Conservation (phyloP, 768 basidiomycete species). For the Serendipita indica region DNA sequence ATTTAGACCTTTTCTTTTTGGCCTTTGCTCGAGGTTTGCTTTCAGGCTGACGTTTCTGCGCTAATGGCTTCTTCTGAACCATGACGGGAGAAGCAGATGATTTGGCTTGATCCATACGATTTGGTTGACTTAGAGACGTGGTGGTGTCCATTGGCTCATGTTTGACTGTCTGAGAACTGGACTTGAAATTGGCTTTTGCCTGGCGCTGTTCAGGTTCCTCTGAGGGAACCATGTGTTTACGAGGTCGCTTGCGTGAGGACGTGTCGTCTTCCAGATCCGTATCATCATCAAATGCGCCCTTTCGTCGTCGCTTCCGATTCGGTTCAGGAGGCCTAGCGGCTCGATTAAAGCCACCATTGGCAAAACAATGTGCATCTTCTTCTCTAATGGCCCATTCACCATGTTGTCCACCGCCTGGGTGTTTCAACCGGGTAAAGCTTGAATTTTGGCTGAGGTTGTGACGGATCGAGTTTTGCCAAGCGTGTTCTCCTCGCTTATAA, state of each 20-base stretch:
- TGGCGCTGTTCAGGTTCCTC: neutral
- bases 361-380: constrained; percentile 3
- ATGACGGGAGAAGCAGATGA: neutral
- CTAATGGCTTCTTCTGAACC: neutral
- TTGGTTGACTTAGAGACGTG: too few relatives aligned
- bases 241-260: neutral
- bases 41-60: neutral
- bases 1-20: neutral
- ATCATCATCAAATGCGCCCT: constrained; percentile 6
- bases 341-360: neutral
- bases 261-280: constrained; percentile 1
- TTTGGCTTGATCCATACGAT: neutral
- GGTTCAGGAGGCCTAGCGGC: neutral
- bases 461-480: constrained; percentile 98
- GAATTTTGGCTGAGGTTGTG: constrained; percentile 82
- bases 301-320: neutral
- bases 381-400: constrained; percentile 1
- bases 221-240: neutral
- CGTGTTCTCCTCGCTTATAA: constrained; percentile 83
- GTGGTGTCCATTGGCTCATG: too few relatives aligned
- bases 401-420: neutral
- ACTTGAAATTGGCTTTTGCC: too few relatives aligned
- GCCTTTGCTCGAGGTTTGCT: neutral
- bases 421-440: constrained; percentile 7
- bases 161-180: too few relatives aligned